Evolutionary conservation across 345 rosid genomes (phyloP), one percentile per base, ranked within the genome.

Genomic region (Geranium rotundifolium): DNA sequence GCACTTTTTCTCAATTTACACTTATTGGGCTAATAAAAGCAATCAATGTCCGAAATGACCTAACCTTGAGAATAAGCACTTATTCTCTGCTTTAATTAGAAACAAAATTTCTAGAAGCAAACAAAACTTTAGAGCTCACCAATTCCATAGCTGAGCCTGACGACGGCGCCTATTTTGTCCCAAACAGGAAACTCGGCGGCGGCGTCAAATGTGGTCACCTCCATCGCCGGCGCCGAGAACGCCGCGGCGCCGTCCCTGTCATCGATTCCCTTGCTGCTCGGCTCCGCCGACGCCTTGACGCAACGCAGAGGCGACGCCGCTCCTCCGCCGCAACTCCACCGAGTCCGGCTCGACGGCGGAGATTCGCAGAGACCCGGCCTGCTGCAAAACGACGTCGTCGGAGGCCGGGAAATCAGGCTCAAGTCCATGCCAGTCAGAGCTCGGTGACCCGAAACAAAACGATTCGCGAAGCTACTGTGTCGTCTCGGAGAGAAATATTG

Each of bases 161-260:
- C 80, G 15, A 93, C 80, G 46, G 95, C 96, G 56, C 90, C 97
- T 59, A 93, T 93, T 80, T 76, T 90, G 39, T 93, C 97, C 99
- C 97, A 93, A 19, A 86, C 77, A 1, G 96, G 86, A 12, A 89
- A 82, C 70, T 90, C 91, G 41, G 84, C 59, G 62, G 79, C 80
- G 55, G 69, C 75, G 67, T 92, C 91, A 49, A 84, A 83, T 37
- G 97, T 76, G 52, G 91, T 79, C 14, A 83, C 95, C 68, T 86
- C 88, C 97, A 92, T 83, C 4, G 83, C 78, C 30, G 80, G 74
- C 64, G 85, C 82, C 0, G 73, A 49, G 72, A 79, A 79, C 19
- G 77, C 76, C 17, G 79, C 71, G 34, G 67, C 52, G 1, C 73
- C 77, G 19, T 41, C 58, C 30, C 55, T 29, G 18, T 34, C 63